Evolutionary conservation across 2,329 filamentous ascomycete genomes (phyloP).

Genomic region (Neurospora sp.): DNA sequence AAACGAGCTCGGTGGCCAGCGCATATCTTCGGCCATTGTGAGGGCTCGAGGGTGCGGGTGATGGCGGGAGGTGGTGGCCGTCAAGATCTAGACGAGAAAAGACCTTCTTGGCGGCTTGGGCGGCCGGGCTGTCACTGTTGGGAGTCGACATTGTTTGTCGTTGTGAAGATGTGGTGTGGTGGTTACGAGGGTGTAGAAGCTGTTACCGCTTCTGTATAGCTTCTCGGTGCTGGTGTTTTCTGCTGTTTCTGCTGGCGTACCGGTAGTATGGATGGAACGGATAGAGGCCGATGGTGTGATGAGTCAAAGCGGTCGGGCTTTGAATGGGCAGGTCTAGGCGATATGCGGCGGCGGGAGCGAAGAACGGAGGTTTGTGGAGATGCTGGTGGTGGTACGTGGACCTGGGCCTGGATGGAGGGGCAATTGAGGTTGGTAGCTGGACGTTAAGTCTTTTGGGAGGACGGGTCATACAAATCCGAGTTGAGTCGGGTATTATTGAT

Average conservation of each 20-base stretch:
- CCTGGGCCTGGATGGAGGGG: background rate
- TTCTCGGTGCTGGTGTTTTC: background rate
- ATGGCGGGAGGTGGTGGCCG: slow-evolving; percentile 78
- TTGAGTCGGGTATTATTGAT: background rate
- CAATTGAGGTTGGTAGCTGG: background rate
- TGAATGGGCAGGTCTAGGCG: background rate
- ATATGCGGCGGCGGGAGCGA: background rate
- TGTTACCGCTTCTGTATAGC: background rate
- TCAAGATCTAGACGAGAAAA: slow-evolving; percentile 63
- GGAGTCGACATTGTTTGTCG: slow-evolving; percentile 20
- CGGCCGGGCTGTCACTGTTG: slow-evolving; percentile 23
- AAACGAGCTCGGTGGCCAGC: slow-evolving; percentile 90
- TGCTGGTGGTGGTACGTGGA: background rate
- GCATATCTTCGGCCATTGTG: slow-evolving; percentile 80
- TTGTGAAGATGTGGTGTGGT: background rate
- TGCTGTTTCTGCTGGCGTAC: background rate
- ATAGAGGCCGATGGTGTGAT: background rate
- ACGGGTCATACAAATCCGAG: background rate
- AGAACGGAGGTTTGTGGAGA: background rate
- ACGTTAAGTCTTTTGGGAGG: background rate
- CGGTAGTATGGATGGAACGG: background rate
- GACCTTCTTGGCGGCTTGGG: slow-evolving; percentile 38
- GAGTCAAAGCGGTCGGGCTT: background rate
- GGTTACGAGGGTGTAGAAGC: background rate
- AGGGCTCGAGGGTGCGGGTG: slow-evolving; percentile 86